These are phyloP conservation scores for Arthroderma sp. DNA, from an alignment of 2,329 filamentous ascomycete genomes.

Conservation along the genomic window DNA sequence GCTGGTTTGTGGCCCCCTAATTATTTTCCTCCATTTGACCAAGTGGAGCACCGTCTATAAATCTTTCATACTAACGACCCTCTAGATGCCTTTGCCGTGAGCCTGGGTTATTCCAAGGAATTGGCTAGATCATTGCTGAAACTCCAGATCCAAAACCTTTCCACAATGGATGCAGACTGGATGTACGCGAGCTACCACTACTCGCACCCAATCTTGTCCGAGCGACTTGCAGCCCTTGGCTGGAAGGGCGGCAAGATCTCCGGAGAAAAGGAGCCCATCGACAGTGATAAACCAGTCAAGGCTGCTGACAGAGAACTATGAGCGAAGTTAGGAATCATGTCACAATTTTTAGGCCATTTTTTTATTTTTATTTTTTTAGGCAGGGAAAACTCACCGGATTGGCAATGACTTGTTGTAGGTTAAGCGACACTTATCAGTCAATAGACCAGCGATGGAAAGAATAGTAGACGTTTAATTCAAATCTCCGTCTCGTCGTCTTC, in stretches of 20 bases:
- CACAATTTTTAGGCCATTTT: background rate
- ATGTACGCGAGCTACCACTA: slow-evolving; percentile 98
- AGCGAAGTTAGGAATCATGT: slow-evolving; percentile 11
- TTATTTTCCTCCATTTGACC: background rate
- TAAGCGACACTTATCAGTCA: background rate
- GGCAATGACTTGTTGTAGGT: slow-evolving; percentile 1
- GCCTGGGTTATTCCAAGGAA: slow-evolving; percentile 71
- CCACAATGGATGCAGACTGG: slow-evolving; percentile 97
- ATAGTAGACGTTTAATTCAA: background rate
- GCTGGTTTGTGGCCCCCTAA: slow-evolving; percentile 48
- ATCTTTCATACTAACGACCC: slow-evolving; percentile 15
- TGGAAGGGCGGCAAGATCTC: slow-evolving; percentile 55
- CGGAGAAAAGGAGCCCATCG: slow-evolving; percentile 37
- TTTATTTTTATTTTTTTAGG: background rate
- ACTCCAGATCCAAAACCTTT: slow-evolving; percentile 95
- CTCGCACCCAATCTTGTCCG: slow-evolving; percentile 90
- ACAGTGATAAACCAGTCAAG: slow-evolving; percentile 51
- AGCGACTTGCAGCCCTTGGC: slow-evolving; percentile 78
- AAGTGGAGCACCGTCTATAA: no score
- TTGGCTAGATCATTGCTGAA: slow-evolving; percentile 85
- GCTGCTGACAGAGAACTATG: slow-evolving; percentile 67
- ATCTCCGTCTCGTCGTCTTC: slow-evolving; percentile 3
- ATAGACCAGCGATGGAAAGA: background rate
- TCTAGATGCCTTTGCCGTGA: slow-evolving; percentile 66
- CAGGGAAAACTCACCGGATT: background rate